A percentile compares a stretch with the other conserved stretches of the same genome.
Evolutionary conservation across 345 rosid species (phyloP).

Genomic region (Populus ilicifolia): DNA sequence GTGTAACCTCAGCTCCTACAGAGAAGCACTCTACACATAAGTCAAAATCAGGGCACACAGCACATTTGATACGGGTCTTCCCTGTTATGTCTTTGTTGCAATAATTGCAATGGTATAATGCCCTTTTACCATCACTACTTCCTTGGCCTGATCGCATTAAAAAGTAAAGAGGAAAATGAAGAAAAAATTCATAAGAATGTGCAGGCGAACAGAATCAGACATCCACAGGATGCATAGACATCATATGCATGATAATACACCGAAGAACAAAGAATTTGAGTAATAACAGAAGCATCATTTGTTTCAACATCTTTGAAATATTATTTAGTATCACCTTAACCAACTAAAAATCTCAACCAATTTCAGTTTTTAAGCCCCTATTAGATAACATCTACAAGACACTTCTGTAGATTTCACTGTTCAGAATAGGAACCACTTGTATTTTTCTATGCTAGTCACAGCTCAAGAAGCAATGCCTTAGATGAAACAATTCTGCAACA

Average conservation of each 20-base stretch:
- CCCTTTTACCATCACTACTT: constrained; percentile 69
- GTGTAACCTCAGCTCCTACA: constrained; percentile 87
- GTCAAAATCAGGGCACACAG: constrained; percentile 90
- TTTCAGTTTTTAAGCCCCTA: not conserved
- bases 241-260: not conserved
- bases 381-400: not conserved
- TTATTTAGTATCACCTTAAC: not conserved
- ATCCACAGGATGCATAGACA: not conserved
- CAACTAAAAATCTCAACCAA: not conserved
- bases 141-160: constrained; percentile 60
- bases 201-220: constrained; percentile 6
- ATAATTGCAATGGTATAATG: constrained; percentile 90
- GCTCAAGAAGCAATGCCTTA: not conserved
- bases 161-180: constrained; percentile 1
- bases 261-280: not conserved
- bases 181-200: not conserved
- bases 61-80: constrained; percentile 89
- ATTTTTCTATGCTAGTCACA: not conserved
- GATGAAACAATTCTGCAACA: not conserved
- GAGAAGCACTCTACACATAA: constrained; percentile 93
- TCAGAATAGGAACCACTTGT: not conserved
- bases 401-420: not conserved
- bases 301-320: not conserved
- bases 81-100: constrained; percentile 95
- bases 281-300: not conserved